A percentile compares a stretch with the other conserved stretches of the same genome.
Conservation (phyloP, 371 early-diverging fungal genomes). For the Mucor mucedo region DNA sequence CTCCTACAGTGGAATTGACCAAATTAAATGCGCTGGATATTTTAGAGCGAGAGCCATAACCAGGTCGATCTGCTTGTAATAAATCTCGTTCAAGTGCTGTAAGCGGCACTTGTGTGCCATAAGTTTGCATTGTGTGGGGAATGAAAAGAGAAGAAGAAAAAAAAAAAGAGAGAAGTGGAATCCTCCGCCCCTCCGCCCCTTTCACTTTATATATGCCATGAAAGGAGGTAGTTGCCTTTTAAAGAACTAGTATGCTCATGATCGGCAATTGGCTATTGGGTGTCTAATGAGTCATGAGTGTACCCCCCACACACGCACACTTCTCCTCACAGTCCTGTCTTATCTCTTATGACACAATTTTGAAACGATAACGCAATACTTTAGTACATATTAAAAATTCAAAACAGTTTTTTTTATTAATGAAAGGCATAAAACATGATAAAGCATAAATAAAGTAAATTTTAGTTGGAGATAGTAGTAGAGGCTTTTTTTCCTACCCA, state of each 20-base stretch:
- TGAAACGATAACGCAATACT: slow-evolving; percentile 3
- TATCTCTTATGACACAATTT: not conserved
- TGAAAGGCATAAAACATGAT: not conserved
- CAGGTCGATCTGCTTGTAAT: slow-evolving; percentile 40
- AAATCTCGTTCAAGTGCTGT: slow-evolving; percentile 34
- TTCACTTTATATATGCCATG: not conserved
- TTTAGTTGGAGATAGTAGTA: not conserved
- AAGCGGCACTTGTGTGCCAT: not conserved
- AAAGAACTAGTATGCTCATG: not conserved
- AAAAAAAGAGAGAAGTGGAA: not conserved
- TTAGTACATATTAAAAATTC: too few species aligned
- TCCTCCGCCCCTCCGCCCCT: too few species aligned
- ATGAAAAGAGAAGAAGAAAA: not conserved
- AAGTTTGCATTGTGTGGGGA: slow-evolving; percentile 2
- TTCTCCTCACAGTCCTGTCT: too few species aligned
- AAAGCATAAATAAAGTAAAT: not conserved
- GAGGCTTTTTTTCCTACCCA: slow-evolving; percentile 14
- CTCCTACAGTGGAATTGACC: slow-evolving; percentile 66
- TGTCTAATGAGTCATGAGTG: slow-evolving; percentile 6
- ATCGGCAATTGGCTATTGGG: slow-evolving; percentile 2
- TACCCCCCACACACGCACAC: not conserved
- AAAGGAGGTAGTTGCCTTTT: slow-evolving; percentile 13
- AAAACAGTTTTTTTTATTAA: not conserved
- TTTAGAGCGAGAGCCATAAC: slow-evolving; percentile 45
- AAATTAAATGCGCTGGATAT: slow-evolving; percentile 56